Base-by-base conservation (phyloP, 2,329 filamentous ascomycete species). In the Fusarium hostae region DNA sequence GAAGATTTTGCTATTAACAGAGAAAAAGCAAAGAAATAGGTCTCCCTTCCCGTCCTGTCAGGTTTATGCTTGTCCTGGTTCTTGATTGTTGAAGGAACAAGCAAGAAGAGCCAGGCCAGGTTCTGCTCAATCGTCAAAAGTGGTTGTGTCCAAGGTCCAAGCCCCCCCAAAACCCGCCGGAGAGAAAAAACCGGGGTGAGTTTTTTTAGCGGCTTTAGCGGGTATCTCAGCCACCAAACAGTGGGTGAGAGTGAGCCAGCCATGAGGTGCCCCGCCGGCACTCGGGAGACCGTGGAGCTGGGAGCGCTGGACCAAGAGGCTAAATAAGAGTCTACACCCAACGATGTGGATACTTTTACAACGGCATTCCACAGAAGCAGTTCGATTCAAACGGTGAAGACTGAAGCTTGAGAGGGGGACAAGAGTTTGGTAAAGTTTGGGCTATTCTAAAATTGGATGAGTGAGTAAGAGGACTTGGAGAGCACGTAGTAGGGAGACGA, bases 141-240 rank as follows among this genome's bases (percentile, higher is more conserved):
- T 66, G 51, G 57, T 67, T 59, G 32, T 56, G 65, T 68, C 54
- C 62, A 52, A 51, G 63, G 62, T 41, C 52, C 63, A 62, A 56
- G 30, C 11, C 20, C 32, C 30, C 30, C 47, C 18, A 24, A 24
- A 50, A 24, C 32, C 58, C 59, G 59, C 51, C 30, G 20, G 40
- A 24, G 39, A 37, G 26, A 58, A 57, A 61, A 66, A 66, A 52
- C 56, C 54, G 67, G 67, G 57, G 68, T 44, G 40, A 71, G 47
- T 65, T 48, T 62, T 59, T 59, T 54, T 68, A 68, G 65, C 57
- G 65, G 63, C 22, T 66, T 62, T 57, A 70, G 67, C 66, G 69
- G 69, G 52, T 43, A 63, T 55, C 56, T 72, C 56, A 72, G 65
- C 69, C 69, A 72, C 69, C 69, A 22, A 59, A 66, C 52, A 45